Conservation (phyloP, 176 grass and related monocot species). For the Tillandsia leiboldiana region DNA sequence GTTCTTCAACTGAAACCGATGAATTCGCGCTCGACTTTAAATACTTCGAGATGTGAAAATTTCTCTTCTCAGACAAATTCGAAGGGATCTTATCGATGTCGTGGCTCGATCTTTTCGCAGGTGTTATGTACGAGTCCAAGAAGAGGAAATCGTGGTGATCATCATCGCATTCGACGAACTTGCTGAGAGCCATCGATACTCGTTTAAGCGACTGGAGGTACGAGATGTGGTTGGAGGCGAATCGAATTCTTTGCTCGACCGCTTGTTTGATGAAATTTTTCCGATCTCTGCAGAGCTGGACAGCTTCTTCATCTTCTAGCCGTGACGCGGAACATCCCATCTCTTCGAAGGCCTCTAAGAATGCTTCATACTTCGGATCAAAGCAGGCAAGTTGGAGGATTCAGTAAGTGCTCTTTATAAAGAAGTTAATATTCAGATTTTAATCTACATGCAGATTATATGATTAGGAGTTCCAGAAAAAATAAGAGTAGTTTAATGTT, state of each 20-base stretch:
- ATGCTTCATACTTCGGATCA: conserved; percentile 40
- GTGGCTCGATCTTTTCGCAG: conserved; percentile 44
- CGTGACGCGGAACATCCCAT: conserved; percentile 99
- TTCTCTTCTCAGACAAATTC: conserved; percentile 53
- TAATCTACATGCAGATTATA: no score
- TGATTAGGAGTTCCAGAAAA: neutral
- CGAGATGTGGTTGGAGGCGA: conserved; percentile 63
- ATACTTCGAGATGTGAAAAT: conserved; percentile 60
- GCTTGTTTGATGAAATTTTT: conserved; percentile 92
- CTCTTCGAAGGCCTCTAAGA: conserved; percentile 42
- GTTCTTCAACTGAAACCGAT: conserved; percentile 78
- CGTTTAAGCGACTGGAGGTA: conserved; percentile 78
- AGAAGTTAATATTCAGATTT: conserved; percentile 4
- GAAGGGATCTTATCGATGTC: conserved; percentile 54
- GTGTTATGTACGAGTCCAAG: conserved; percentile 55
- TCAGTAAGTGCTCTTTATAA: no score
- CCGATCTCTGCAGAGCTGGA: conserved; percentile 82
- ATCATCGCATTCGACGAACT: conserved; percentile 52
- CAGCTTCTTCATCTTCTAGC: conserved; percentile 92
- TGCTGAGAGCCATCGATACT: conserved; percentile 61
- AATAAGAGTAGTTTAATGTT: no score
- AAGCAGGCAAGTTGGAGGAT: neutral
- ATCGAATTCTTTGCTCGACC: conserved; percentile 60
- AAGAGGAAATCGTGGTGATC: conserved; percentile 46
- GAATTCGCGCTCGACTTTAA: conserved; percentile 51